Base-by-base conservation (phyloP, 169 alveolate genomes). In the Cryptosporidium parvum region DNA sequence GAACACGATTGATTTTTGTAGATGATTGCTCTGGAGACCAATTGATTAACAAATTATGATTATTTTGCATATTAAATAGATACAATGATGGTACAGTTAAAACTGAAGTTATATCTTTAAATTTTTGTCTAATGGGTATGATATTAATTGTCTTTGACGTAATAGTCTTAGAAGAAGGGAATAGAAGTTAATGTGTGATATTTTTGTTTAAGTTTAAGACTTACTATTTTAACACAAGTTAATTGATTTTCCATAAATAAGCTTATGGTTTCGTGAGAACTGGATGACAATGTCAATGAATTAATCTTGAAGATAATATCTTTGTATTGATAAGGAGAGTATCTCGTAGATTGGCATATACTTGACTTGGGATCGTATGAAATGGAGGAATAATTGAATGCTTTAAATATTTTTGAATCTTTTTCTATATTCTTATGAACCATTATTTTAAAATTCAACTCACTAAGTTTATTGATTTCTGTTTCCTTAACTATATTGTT, bases 11-110 rank as follows among this genome's bases (percentile, higher is more conserved):
- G 8, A n/a, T 39, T 33, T 37, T 73, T 52, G 86, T 73, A 9
- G n/a, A 23, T 7, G 70, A 21, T 42, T 73, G 86, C 10, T 73
- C 86, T 5, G 86, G 86, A 14, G 86, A 73, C 86, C 86, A 73
- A 35, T 73, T 56, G 31, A 73, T 73, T 23, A 73, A 44, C 10
- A 73, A 3, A 73, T 14, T 37, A 35, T 73, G 51, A 9, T 56
- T 33, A 31, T 73, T 62, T 59, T 73, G 70, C 86, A 73, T 14
- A 14, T 73, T 73, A 5, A 53, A 73, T 56, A 73, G 31, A 58
- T 73, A 73, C 29, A 73, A 56, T 5, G 86, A 73, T 26, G 86
- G 86, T 9, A 33, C n/a, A 6, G 86, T 73, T n/a, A 73, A 42
- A 3, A 73, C 0, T 12, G 86, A 73, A 10, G 86, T 35, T 3